Conservation (phyloP, 495 filamentous ascomycete genomes). For the Neurospora sublineolata region DNA sequence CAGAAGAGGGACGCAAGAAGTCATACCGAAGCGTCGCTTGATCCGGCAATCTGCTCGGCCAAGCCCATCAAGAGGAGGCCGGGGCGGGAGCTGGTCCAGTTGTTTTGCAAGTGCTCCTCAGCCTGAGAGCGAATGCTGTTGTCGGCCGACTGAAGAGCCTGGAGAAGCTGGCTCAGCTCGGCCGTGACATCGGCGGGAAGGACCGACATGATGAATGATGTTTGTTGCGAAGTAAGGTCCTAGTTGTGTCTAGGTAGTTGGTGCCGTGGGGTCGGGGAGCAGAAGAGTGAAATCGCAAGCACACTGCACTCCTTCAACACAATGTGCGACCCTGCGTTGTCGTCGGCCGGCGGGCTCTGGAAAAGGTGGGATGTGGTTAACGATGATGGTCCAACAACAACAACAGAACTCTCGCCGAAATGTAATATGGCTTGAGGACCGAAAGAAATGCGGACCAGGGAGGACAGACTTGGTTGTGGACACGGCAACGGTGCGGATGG, state of each 20-base stretch:
- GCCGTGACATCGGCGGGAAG: constrained; percentile 69
- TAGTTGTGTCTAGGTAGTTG: background rate
- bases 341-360: background rate
- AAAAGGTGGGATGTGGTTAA: background rate
- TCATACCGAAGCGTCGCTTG: constrained; percentile 56
- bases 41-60: constrained; percentile 74
- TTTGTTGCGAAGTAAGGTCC: background rate
- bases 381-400: background rate
- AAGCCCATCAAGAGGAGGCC: constrained; percentile 86
- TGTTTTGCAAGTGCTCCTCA: constrained; percentile 78
- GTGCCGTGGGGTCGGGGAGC: background rate
- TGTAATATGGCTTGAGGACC: background rate
- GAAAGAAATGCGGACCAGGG: background rate
- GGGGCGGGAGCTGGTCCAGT: constrained; percentile 72
- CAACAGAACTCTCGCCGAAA: background rate
- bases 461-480: background rate
- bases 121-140: constrained; percentile 73
- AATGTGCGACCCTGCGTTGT: background rate
- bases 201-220: constrained; percentile 55
- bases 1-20: constrained; percentile 9
- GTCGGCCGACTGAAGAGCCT: constrained; percentile 79
- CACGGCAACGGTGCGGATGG: background rate
- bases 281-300: background rate
- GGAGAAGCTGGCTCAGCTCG: constrained; percentile 74
- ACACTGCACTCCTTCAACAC: background rate